Percentiles rank a stretch among this genome's conserved stretches.
Evolutionary conservation across 106 monocot species (phyloP).

Genomic region (Apostasia shenzhenica): DNA sequence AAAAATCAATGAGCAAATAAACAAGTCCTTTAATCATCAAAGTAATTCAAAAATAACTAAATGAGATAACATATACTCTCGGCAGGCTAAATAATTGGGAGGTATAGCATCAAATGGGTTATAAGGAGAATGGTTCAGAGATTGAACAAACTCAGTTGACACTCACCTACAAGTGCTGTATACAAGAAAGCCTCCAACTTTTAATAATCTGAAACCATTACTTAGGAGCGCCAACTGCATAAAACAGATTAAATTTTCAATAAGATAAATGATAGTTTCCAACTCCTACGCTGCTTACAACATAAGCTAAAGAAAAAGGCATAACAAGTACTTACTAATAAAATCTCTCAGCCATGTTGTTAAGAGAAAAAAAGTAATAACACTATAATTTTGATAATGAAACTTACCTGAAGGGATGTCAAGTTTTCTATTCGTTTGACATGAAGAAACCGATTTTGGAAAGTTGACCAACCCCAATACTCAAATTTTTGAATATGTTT

Average conservation of each 20-base stretch:
- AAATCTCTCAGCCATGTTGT: too few species aligned
- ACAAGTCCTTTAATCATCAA: background rate
- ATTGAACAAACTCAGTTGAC: background rate
- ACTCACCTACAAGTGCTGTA: conserved; percentile 94
- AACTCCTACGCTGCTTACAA: background rate
- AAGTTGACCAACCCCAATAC: conserved; percentile 92
- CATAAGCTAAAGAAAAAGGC: background rate
- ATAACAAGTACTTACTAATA: background rate
- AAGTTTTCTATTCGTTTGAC: conserved; percentile 68
- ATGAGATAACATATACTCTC: background rate
- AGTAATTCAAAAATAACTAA: too few species aligned
- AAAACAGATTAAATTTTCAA: conserved; percentile 2
- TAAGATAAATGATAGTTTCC: conserved; percentile 1
- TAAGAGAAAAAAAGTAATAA: too few species aligned
- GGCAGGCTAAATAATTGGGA: background rate
- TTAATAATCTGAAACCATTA: conserved; percentile 90
- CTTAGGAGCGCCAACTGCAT: conserved; percentile 71
- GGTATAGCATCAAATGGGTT: background rate
- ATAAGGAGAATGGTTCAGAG: background rate
- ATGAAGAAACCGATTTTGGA: conserved; percentile 75
- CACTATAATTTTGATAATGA: background rate
- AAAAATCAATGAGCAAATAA: conserved; percentile 2
- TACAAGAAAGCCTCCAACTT: conserved; percentile 72
- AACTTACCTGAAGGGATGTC: conserved; percentile 59
- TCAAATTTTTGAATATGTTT: conserved; percentile 98